phyloP scores from a whole-genome alignment of 768 basidiomycete genomes.

The Tulasnella sp. region DNA sequence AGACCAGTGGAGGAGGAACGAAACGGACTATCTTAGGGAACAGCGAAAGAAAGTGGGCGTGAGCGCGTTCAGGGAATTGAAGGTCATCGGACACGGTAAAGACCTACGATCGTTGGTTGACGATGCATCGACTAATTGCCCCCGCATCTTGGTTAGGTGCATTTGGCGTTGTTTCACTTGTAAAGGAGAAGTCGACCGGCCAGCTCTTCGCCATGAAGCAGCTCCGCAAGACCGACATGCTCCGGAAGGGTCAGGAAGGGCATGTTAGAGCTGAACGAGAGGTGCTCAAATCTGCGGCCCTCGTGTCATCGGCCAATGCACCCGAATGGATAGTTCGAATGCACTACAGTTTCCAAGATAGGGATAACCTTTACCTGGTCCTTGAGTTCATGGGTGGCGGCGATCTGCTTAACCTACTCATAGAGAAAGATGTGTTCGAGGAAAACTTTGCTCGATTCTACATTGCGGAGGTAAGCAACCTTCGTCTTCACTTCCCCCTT shows the following conservation, averaged over 20 bases:
- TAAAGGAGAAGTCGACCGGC: conserved; percentile 70
- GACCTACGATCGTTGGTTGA: conserved; percentile 20
- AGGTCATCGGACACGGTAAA: conserved; percentile 90
- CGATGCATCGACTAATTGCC: conserved; percentile 4
- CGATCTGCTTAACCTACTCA: conserved; percentile 90
- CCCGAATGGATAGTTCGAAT: conserved; percentile 93
- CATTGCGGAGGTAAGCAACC: conserved; percentile 67
- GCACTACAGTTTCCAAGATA: conserved; percentile 91
- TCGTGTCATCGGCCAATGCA: conserved; percentile 60
- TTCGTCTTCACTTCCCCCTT: background rate
- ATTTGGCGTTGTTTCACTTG: conserved; percentile 92
- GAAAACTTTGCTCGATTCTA: conserved; percentile 92
- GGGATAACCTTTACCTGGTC: conserved; percentile 90
- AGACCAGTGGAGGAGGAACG: conserved; percentile 73
- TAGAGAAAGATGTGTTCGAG: conserved; percentile 83
- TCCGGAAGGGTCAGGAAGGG: conserved; percentile 93
- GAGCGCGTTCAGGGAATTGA: conserved; percentile 77
- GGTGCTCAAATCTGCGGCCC: conserved; percentile 81
- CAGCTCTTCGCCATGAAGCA: conserved; percentile 95
- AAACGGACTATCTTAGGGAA: conserved; percentile 84
- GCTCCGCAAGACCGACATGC: conserved; percentile 86
- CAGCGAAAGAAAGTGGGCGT: conserved; percentile 73
- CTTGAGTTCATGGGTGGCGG: conserved; percentile 95
- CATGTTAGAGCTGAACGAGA: conserved; percentile 96
- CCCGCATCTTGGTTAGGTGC: conserved; percentile 51